A percentile compares a stretch with the other conserved stretches of the same genome.
Conservation (phyloP, 345 rosid genomes). For the Ceriops zippeliana region DNA sequence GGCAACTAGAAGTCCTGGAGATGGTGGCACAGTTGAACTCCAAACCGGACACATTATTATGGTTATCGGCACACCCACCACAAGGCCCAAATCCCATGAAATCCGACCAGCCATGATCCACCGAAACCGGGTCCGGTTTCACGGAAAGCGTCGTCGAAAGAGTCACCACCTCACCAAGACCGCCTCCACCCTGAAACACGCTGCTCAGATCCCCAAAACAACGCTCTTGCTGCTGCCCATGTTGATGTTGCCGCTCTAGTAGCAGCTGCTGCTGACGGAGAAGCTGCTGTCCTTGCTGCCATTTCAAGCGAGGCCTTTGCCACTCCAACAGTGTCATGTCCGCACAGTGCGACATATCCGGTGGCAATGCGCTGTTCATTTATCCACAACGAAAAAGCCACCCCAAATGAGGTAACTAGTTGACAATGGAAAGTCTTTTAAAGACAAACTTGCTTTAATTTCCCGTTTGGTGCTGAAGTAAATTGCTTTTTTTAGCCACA, state of each 20-base stretch:
- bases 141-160: conserved; percentile 12
- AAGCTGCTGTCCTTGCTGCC: conserved; percentile 36
- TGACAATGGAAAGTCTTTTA: too few species aligned
- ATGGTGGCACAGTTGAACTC: conserved; percentile 26
- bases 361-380: conserved; percentile 33
- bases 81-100: conserved; percentile 23
- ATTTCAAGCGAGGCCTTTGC: conserved; percentile 44
- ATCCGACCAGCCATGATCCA: conserved; percentile 35
- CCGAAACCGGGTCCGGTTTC: conserved; percentile 48
- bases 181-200: conserved; percentile 36
- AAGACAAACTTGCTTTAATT: too few species aligned
- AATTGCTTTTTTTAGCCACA: too few species aligned
- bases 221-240: conserved; percentile 9
- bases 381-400: not conserved
- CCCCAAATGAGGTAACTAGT: too few species aligned
- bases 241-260: not conserved
- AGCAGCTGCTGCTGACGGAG: conserved; percentile 10
- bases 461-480: too few species aligned
- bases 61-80: conserved; percentile 29
- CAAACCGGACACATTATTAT: conserved; percentile 24
- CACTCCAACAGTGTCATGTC: conserved; percentile 67
- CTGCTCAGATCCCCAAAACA: conserved; percentile 37
- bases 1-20: conserved; percentile 48
- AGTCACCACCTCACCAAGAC: conserved; percentile 24
- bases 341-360: conserved; percentile 43